Base-by-base conservation (phyloP, 2,329 filamentous ascomycete species). In the Cephalotrichum gorgonifer region DNA sequence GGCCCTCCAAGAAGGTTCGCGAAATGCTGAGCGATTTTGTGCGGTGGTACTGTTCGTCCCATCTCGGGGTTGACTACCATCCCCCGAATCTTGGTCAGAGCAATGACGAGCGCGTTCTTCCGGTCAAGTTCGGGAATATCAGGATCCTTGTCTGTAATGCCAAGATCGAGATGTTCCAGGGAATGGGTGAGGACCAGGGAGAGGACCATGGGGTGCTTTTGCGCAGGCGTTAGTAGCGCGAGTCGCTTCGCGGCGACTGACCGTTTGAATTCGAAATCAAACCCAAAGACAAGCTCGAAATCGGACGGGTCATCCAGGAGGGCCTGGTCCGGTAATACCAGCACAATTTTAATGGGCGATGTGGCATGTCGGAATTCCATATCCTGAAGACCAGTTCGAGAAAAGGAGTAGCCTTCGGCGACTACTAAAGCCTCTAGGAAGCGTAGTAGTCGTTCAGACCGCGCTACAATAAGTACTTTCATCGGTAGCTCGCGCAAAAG, bases 91-190 rank as follows among this genome's bases (percentile, higher is more conserved):
- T 60, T 57, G 2, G 66, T 63, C 14, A 69, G 64, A 8, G 53
- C 65, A 48, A 57, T 68, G 25, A 72, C 54, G 1, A 73, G 61
- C 2, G 68, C 65, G 47, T 70, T 75, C 51, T 71, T 75, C 15
- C 71, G 67, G 54, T 79, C 74, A 6, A 76, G 49, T 0, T 58
- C 53, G 11, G 46, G 46, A 17, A 48, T 48, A 27, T 48, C 46
- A 6, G 46, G 46, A 31, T 48, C 46, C 25, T 31, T 48, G 8
- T 48, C 46, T n/a, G 66, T 61, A 46, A 69, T 53, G 4, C 59
- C 55, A 44, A 73, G 60, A 50, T 73, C 71, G 39, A 80, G 67
- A 51, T 81, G 78, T 57, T 81, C 76, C 33, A 80, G 69, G 1
- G 76, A 75, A 53, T 73, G 69, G 2, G 67, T 70, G 6, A 68